Conservation (phyloP, 2,329 filamentous ascomycete species). For the Fusarium brachygibbosum region DNA sequence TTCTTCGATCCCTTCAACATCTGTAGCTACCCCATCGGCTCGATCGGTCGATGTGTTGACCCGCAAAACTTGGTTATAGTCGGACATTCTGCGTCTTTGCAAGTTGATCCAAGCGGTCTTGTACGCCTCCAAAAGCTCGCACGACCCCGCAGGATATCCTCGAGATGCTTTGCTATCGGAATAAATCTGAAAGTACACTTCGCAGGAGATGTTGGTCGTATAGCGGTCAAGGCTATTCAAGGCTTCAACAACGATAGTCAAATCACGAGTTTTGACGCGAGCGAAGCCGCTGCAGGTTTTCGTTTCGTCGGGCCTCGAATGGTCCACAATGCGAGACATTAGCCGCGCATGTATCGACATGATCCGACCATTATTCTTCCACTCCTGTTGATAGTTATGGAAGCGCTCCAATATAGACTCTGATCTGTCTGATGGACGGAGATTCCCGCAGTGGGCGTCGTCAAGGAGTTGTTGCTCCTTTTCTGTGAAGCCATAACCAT, state of each 20-base stretch:
- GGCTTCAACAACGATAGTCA: not conserved
- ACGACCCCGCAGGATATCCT: accelerated
- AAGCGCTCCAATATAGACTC: not conserved
- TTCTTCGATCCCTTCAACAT: not conserved
- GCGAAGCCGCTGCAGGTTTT: not conserved
- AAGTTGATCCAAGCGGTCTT: not conserved
- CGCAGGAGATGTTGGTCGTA: not conserved
- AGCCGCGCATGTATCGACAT: not conserved
- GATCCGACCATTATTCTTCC: accelerated
- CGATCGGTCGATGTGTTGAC: accelerated
- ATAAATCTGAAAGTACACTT: not conserved
- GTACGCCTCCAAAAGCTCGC: not conserved
- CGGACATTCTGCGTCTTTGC: accelerated
- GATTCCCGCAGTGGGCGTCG: not conserved
- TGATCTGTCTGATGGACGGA: not conserved
- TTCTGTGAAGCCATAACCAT: not conserved
- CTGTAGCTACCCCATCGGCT: accelerated
- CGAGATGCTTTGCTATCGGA: not conserved
- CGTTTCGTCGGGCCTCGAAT: accelerated
- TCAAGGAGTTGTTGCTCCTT: not conserved
- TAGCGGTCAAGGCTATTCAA: not conserved
- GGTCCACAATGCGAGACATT: not conserved
- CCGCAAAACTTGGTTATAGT: too few relatives aligned
- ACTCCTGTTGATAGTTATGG: not conserved
- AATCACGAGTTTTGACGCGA: not conserved